Base-by-base conservation (phyloP, 331 rosid species). In the Rosa hybrid region DNA sequence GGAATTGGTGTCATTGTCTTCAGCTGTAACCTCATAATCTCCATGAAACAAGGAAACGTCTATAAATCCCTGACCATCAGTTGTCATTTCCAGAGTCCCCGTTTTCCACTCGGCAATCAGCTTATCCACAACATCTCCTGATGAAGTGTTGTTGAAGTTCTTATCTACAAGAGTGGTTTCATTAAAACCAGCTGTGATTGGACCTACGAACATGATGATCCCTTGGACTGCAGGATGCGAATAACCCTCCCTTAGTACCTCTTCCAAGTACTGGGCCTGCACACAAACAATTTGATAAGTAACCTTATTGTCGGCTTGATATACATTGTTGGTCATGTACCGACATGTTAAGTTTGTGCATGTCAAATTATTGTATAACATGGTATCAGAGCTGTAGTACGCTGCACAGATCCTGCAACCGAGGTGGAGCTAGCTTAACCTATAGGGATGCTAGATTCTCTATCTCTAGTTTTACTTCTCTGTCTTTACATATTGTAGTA, bases 191-290 rank as follows among this genome's bases (percentile, higher is more conserved):
- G 91, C 98, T 23, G 68, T 42, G 62, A 39, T 75, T 70, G 98
- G 97, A 65, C 95, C 98, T 0, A 87, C 81, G 76, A 92, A 94
- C 80, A 90, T 89, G 84, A 91, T 83, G 71, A 94, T 94, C 79
- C 97, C 98, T 83, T 91, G 12, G 41, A 94, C 91, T 0, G 88
- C 87, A 64, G 92, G 95, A 80, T 91, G 97, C n/a, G 95, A 81
- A 69, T 90, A 94, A 1, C 76, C 94, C 80, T 94, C 98, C 80
- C 94, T 83, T 45, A 92, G 83, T 54, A 92, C 67, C 76, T 87
- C 91, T 79, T 91, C 97, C 81, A 90, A 86, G 82, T 88, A 81
- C 77, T 90, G 76, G 21, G 90, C 90, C 98, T 94, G 86, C 44
- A 69, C 74, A 80, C 14, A 25, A 77, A 45, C 53, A 12, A 63